Conservation (phyloP, 2,329 filamentous ascomycete species). For the Graphilbum sp. region DNA sequence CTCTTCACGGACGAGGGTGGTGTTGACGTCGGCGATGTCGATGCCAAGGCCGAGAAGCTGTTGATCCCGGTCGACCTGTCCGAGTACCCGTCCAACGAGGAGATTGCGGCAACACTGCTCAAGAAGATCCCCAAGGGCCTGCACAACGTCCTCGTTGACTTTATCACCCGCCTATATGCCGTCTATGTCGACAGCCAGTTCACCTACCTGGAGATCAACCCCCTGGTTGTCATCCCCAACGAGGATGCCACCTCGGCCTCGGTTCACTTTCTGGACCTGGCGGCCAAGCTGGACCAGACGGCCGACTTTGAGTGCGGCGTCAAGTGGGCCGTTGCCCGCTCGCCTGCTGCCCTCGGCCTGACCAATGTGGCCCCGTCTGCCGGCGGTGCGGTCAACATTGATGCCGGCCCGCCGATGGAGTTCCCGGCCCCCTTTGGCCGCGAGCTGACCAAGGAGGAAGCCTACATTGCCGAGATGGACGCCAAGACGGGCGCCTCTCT, state of each 20-base stretch:
- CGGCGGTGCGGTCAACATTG: constrained; percentile 70
- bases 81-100: constrained; percentile 89
- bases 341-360: constrained; percentile 74
- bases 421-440: constrained; percentile 98
- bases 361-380: constrained; percentile 46
- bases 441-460: constrained; percentile 97
- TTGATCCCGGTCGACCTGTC: constrained; percentile 90
- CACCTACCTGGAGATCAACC: constrained; percentile 99
- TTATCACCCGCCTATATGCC: constrained; percentile 94
- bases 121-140: constrained; percentile 89
- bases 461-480: constrained; percentile 96
- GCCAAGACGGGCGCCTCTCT: constrained; percentile 98
- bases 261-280: constrained; percentile 95
- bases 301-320: constrained; percentile 98
- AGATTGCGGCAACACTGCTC: constrained; percentile 71
- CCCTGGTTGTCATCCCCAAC: constrained; percentile 94
- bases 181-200: constrained; percentile 99
- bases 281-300: constrained; percentile 97
- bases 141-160: constrained; percentile 97
- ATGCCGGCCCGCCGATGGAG: constrained; percentile 94
- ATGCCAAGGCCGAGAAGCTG: constrained; percentile 97
- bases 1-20: constrained; percentile 99
- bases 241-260: constrained; percentile 78
- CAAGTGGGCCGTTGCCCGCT: constrained; percentile 95
- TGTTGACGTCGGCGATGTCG: constrained; percentile 98